Percentiles rank a stretch among this genome's conserved stretches.
phyloP scores from a whole-genome alignment of 2,329 filamentous ascomycete species.

The Didymellaceae sp. region DNA sequence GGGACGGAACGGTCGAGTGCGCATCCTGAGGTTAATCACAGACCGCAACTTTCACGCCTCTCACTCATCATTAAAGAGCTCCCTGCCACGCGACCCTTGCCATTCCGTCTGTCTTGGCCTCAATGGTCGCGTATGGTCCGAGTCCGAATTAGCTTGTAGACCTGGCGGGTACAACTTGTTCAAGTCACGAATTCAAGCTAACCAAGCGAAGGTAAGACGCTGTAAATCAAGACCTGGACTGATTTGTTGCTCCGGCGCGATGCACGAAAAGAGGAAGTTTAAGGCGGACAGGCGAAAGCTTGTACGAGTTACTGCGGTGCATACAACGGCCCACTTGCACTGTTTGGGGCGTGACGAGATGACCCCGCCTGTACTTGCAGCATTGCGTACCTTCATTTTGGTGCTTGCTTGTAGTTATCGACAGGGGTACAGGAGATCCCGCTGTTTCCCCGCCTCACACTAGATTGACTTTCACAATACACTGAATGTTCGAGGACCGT shows the following conservation, averaged over 20 bases:
- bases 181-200: constrained; percentile 3
- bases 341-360: constrained; percentile 20
- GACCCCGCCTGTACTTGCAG: constrained; percentile 20
- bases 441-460: constrained; percentile 14
- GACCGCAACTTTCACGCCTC: constrained; percentile 21
- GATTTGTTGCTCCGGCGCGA: constrained; percentile 16
- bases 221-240: constrained; percentile 15
- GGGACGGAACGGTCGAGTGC: constrained; percentile 38
- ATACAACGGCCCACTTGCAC: constrained; percentile 21
- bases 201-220: constrained; percentile 10
- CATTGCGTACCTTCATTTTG: constrained; percentile 15
- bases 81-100: constrained; percentile 19
- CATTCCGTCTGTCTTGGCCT: constrained; percentile 3
- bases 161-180: constrained; percentile 10
- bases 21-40: constrained; percentile 45
- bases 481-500: neutral
- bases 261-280: constrained; percentile 21
- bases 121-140: constrained; percentile 3
- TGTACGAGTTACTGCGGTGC: constrained; percentile 24
- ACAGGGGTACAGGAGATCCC: no score
- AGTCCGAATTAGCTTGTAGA: constrained; percentile 6
- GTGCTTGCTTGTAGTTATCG: no score
- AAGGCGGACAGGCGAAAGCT: constrained; percentile 32
- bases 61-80: constrained; percentile 16
- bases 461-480: constrained; percentile 8